phyloP scores from a whole-genome alignment of 1,284 basidiomycete species.

The Bondarzewia mesenterica region DNA sequence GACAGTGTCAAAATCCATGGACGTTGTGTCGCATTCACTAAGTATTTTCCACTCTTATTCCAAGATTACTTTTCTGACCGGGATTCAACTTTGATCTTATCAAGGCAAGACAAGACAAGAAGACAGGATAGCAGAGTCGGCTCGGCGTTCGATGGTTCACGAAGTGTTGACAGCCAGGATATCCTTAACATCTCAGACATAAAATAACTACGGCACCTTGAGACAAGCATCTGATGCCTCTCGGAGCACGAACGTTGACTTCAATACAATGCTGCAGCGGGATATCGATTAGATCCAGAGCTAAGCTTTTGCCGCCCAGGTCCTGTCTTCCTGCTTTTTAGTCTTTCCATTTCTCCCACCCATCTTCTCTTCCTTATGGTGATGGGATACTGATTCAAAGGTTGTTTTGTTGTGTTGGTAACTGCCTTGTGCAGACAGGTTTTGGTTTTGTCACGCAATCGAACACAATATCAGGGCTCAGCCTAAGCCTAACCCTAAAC shows the following conservation, averaged over 20 bases:
- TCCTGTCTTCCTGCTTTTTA: not conserved
- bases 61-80: not conserved
- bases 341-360: not conserved
- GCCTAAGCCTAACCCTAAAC: too few species aligned
- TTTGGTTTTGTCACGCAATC: conserved; percentile 57
- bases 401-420: conserved; percentile 33
- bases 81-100: not conserved
- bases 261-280: conserved; percentile 40
- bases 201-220: conserved; percentile 42
- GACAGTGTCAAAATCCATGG: conserved; percentile 49
- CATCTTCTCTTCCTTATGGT: not conserved
- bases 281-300: conserved; percentile 47
- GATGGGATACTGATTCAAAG: conserved; percentile 1
- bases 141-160: conserved; percentile 46
- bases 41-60: conserved; percentile 12
- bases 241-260: conserved; percentile 22
- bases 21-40: conserved; percentile 49
- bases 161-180: conserved; percentile 62
- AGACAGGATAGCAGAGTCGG: conserved; percentile 35
- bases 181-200: conserved; percentile 49
- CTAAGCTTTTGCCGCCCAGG: conserved; percentile 34
- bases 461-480: conserved; percentile 37
- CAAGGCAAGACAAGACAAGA: conserved; percentile 29
- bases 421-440: conserved; percentile 45
- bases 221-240: not conserved